Base-by-base conservation (phyloP, 495 filamentous ascomycete genomes). In the Penicillium longicatenatum region DNA sequence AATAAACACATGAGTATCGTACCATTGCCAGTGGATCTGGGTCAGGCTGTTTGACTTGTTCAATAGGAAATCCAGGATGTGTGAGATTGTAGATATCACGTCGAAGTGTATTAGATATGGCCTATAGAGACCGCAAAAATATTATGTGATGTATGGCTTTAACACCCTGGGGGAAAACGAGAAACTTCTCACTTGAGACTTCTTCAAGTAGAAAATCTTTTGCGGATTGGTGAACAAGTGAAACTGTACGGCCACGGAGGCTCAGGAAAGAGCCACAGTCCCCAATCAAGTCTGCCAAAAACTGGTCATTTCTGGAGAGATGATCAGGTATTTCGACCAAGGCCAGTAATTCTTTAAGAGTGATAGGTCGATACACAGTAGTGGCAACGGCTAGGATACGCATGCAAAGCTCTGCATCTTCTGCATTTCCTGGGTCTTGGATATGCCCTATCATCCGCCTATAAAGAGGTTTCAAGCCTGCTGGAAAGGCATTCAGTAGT, bases 151-250 rank as follows among this genome's bases (percentile, higher is more conserved):
- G 33, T 19, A 41, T 19, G 19, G 17, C 19, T 22, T 24, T 31
- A 6, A 22, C 17, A 14, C 17, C 29, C 19, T 41, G 20, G 19
- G 33, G 30, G 10, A 51, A 37, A 7, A 33, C 17, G 6, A 6
- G 6, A 22, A 52, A n/a, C 8, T 17, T 39, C 17, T 39, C 33
- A 52, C n/a, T 41, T 41, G 8, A 37, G 7, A n/a, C n/a, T 22
- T 39, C 9, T 10, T 16, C 5, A 37, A 21, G 14, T 14, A 52
- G 45, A 21, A 50, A 57, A 0, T 57, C 54, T 10, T 33, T 50
- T 50, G 46, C 46, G 26, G 54, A 57, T 12, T 57, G 54, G 21
- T 57, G 46, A 16, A 57, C 35, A 21, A 57, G 42, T 9, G 20
- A 4, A 16, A 57, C 30, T 20, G 14, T 44, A 9, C 31, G 7